Conservation (phyloP, 768 basidiomycete genomes). For the Auriculariales sp. region DNA sequence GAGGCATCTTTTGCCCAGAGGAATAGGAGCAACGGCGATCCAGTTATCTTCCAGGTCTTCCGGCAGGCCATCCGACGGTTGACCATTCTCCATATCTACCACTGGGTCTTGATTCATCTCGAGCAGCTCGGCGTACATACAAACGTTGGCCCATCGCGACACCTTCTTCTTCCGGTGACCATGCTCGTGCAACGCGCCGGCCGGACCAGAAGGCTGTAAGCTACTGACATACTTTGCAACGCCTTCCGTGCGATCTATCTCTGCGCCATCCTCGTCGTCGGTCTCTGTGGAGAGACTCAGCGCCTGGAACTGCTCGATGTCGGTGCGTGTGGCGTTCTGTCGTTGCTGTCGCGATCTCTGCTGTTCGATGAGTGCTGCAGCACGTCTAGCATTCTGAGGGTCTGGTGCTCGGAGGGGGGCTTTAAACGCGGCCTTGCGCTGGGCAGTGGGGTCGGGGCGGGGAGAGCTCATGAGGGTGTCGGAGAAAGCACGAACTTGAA, state of each 20-base stretch:
- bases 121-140: slow-evolving; percentile 81
- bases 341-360: neutral
- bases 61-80: slow-evolving; percentile 42
- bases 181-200: slow-evolving; percentile 13
- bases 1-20: slow-evolving; percentile 68
- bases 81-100: neutral
- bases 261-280: neutral
- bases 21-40: slow-evolving; percentile 72
- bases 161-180: slow-evolving; percentile 19
- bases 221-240: neutral
- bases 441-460: neutral
- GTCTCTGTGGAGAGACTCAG: neutral
- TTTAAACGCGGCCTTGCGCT: neutral
- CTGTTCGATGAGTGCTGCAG: neutral
- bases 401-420: neutral
- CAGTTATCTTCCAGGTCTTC: slow-evolving; percentile 58
- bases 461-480: neutral
- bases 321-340: neutral
- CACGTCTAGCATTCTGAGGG: neutral
- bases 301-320: neutral
- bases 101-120: slow-evolving; percentile 42
- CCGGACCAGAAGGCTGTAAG: slow-evolving; percentile 8
- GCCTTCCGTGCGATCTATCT: neutral
- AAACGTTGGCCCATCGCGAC: slow-evolving; percentile 64
- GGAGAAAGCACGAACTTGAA: neutral